These are phyloP conservation scores for Paraphoma sp. DNA, from an alignment of 2,329 filamentous ascomycete species.

Conservation along the genomic window DNA sequence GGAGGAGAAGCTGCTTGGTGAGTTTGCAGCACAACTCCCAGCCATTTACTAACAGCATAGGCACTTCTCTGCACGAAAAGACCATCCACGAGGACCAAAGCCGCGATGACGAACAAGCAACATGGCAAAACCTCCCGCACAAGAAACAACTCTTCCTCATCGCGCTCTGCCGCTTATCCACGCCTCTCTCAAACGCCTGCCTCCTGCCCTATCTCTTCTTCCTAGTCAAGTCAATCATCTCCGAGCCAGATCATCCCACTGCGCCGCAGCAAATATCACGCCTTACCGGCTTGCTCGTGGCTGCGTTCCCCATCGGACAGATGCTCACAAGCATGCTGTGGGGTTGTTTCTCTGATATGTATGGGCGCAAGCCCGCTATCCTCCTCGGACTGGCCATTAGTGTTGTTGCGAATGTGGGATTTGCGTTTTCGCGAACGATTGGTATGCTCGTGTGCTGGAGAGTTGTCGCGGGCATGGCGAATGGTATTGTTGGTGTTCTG, in stretches of 20 bases:
- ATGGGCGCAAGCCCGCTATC: conserved; percentile 77
- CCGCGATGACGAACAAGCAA: conserved; percentile 50
- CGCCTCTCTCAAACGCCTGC: conserved; percentile 76
- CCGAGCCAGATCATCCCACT: conserved; percentile 55
- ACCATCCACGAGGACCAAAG: background rate
- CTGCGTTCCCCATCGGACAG: conserved; percentile 79
- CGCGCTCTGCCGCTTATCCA: conserved; percentile 77
- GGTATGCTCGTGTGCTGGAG: conserved; percentile 68
- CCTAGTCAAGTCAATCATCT: conserved; percentile 74
- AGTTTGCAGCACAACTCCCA: background rate
- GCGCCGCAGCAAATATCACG: conserved; percentile 68
- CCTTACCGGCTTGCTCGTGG: conserved; percentile 77
- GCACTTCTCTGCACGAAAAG: conserved; percentile 7
- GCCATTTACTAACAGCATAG: background rate
- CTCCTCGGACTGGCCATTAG: conserved; percentile 76
- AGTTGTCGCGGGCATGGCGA: conserved; percentile 68
- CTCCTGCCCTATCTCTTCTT: conserved; percentile 78
- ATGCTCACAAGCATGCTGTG: conserved; percentile 82
- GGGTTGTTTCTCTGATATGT: conserved; percentile 71
- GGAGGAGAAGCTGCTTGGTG: conserved; percentile 23
- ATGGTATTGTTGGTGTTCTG: conserved; percentile 76
- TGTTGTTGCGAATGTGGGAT: conserved; percentile 67
- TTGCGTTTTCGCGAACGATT: conserved; percentile 71
- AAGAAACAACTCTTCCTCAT: conserved; percentile 79
- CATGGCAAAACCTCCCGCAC: conserved; percentile 75